Percentiles rank a stretch among this genome's conserved stretches.
phyloP scores from a whole-genome alignment of 352 stramenopile genomes.

The Phytopythium sindhum region DNA sequence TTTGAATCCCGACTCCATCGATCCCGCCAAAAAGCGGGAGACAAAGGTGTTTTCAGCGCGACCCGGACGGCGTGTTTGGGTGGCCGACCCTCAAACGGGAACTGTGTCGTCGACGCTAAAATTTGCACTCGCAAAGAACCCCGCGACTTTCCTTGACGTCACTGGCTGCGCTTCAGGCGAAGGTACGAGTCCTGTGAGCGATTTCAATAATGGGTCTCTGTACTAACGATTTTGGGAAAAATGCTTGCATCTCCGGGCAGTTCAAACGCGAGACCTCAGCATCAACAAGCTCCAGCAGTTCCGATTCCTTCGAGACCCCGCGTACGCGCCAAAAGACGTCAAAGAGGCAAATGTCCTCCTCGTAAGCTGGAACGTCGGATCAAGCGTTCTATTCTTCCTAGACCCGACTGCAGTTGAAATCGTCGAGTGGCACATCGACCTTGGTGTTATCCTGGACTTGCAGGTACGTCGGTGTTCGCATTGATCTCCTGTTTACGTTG shows the following conservation, averaged over 20 bases:
- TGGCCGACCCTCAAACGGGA: slow-evolving; percentile 70
- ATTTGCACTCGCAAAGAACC: slow-evolving; percentile 73
- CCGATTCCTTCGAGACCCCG: slow-evolving; percentile 62
- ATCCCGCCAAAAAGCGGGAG: slow-evolving; percentile 56
- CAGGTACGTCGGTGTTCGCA: slow-evolving; percentile 38
- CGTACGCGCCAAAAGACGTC: slow-evolving; percentile 40
- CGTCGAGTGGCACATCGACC: slow-evolving; percentile 84
- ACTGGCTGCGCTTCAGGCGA: slow-evolving; percentile 54
- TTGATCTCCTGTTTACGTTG: background rate
- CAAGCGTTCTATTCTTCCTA: slow-evolving; percentile 80
- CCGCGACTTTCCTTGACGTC: slow-evolving; percentile 51
- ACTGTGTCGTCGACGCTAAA: slow-evolving; percentile 83
- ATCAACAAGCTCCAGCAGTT: slow-evolving; percentile 80
- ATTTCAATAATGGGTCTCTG: background rate
- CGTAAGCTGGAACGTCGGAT: slow-evolving; percentile 79
- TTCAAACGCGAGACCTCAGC: slow-evolving; percentile 68
- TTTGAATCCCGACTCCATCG: slow-evolving; percentile 50
- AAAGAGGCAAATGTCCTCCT: slow-evolving; percentile 48
- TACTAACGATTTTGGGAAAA: background rate
- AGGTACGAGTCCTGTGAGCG: slow-evolving; percentile 19
- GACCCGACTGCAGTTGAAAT: slow-evolving; percentile 82
- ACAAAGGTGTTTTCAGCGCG: slow-evolving; percentile 77
- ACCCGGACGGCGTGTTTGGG: slow-evolving; percentile 78
- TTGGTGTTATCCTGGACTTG: slow-evolving; percentile 81
- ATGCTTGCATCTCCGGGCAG: slow-evolving; percentile 16